These are phyloP conservation scores for Polyplosphaeria fusca DNA, from an alignment of 495 filamentous ascomycete genomes.

Conservation along the genomic window DNA sequence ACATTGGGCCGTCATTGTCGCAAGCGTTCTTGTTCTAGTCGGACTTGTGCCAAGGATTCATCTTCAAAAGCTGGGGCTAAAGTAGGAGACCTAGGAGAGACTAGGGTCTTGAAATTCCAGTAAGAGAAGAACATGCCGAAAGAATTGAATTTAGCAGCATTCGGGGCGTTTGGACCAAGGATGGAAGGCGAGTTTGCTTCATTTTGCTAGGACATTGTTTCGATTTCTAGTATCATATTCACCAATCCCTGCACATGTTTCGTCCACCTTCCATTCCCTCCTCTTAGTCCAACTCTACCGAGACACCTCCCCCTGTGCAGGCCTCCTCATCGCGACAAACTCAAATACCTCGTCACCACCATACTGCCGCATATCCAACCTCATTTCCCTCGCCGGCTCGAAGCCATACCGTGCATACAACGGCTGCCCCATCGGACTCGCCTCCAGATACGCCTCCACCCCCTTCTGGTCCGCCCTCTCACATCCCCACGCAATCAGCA, in stretches of 20 bases:
- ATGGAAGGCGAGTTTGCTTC: too few relatives aligned
- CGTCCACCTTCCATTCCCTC: too few relatives aligned
- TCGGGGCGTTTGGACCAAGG: too few relatives aligned
- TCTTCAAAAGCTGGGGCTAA: constrained; percentile 74
- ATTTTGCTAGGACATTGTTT: too few relatives aligned
- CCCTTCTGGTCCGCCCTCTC: not conserved
- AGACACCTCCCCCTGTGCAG: too few relatives aligned
- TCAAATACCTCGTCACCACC: not conserved
- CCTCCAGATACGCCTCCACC: not conserved
- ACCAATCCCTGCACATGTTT: too few relatives aligned
- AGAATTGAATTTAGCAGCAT: too few relatives aligned
- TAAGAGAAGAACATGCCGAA: too few relatives aligned
- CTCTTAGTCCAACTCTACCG: too few relatives aligned
- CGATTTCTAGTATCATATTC: too few relatives aligned
- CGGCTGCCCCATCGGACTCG: not conserved
- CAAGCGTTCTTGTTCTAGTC: constrained; percentile 57
- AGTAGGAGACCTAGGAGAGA: constrained; percentile 12
- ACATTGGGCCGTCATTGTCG: constrained; percentile 66
- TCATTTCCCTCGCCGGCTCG: not conserved
- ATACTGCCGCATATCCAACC: not conserved
- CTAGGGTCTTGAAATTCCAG: constrained; percentile 12
- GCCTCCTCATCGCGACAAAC: not conserved
- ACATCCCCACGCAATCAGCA: not conserved
- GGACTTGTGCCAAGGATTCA: constrained; percentile 77
- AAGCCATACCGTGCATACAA: not conserved